Conservation (phyloP, 2,329 filamentous ascomycete species). For the Pseudocercospora fijiensis region DNA sequence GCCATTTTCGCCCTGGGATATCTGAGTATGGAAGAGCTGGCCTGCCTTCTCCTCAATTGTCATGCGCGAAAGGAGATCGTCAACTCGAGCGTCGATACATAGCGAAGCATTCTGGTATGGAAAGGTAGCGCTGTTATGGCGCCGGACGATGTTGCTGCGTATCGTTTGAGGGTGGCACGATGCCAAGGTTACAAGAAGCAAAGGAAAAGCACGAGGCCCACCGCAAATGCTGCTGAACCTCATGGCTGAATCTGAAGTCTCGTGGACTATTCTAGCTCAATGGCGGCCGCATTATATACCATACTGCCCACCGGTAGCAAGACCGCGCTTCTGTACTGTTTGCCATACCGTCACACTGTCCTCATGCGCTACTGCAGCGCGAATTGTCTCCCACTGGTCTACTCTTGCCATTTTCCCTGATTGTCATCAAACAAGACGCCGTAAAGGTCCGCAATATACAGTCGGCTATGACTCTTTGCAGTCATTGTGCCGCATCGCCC, state of each 20-base stretch:
- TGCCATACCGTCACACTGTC: background rate
- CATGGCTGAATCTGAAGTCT: slow-evolving; percentile 5
- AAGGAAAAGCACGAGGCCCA: slow-evolving; percentile 4
- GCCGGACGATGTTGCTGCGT: background rate
- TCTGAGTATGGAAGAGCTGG: slow-evolving; percentile 49
- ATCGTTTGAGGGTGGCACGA: slow-evolving; percentile 6
- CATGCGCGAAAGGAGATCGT: slow-evolving; percentile 50
- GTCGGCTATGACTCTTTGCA: slow-evolving; percentile 6
- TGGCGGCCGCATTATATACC: background rate
- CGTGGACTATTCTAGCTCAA: background rate
- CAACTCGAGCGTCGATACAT: slow-evolving; percentile 49
- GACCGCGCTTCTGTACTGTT: slow-evolving; percentile 10
- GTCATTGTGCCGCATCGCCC: background rate
- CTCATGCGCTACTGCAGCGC: slow-evolving; percentile 14
- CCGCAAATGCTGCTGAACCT: background rate
- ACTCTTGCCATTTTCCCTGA: background rate
- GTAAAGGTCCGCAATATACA: slow-evolving; percentile 2
- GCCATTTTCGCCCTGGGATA: slow-evolving; percentile 37
- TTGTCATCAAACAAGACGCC: slow-evolving; percentile 5
- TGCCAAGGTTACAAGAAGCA: slow-evolving; percentile 8
- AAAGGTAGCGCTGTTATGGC: slow-evolving; percentile 16
- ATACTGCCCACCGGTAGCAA: background rate
- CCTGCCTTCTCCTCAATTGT: slow-evolving; percentile 52
- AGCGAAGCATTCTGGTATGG: slow-evolving; percentile 42
- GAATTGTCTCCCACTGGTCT: slow-evolving; percentile 1